Conservation (phyloP, 805 yeast genomes). For the Pichia paraexigua region DNA sequence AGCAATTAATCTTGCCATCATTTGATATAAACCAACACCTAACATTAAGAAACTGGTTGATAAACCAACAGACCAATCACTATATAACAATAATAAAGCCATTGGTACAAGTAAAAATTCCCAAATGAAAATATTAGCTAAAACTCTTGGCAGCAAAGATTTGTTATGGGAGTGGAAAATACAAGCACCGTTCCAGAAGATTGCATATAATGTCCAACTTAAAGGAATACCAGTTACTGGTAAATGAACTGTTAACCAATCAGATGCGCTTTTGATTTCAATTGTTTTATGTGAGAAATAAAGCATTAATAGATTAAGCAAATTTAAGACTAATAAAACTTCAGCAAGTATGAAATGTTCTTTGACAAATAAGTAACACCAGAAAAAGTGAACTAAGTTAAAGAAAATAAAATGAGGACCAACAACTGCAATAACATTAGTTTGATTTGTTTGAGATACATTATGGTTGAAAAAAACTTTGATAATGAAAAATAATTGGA, state of each 20-base stretch:
- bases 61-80: slow-evolving; percentile 67
- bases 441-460: slow-evolving; percentile 20
- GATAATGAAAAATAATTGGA: slow-evolving; percentile 45
- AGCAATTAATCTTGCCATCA: slow-evolving; percentile 61
- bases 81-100: slow-evolving; percentile 45
- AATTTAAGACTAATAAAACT: slow-evolving; percentile 48
- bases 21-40: slow-evolving; percentile 65
- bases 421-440: slow-evolving; percentile 32
- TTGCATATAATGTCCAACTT: slow-evolving; percentile 63
- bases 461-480: slow-evolving; percentile 31
- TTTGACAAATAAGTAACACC: slow-evolving; percentile 56
- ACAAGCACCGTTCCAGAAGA: slow-evolving; percentile 85
- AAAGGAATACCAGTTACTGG: slow-evolving; percentile 64
- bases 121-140: slow-evolving; percentile 75
- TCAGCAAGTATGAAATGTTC: slow-evolving; percentile 54
- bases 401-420: slow-evolving; percentile 58
- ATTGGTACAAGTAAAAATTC: slow-evolving; percentile 62
- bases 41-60: slow-evolving; percentile 49
- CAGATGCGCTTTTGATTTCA: slow-evolving; percentile 40
- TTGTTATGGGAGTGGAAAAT: slow-evolving; percentile 53
- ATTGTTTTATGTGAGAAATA: slow-evolving; percentile 57
- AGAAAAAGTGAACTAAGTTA: slow-evolving; percentile 50
- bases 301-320: slow-evolving; percentile 47
- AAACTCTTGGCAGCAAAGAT: slow-evolving; percentile 48
- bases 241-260: slow-evolving; percentile 54